Base-by-base conservation (phyloP, 2,329 filamentous ascomycete genomes). In the Fusarium nematophilum region DNA sequence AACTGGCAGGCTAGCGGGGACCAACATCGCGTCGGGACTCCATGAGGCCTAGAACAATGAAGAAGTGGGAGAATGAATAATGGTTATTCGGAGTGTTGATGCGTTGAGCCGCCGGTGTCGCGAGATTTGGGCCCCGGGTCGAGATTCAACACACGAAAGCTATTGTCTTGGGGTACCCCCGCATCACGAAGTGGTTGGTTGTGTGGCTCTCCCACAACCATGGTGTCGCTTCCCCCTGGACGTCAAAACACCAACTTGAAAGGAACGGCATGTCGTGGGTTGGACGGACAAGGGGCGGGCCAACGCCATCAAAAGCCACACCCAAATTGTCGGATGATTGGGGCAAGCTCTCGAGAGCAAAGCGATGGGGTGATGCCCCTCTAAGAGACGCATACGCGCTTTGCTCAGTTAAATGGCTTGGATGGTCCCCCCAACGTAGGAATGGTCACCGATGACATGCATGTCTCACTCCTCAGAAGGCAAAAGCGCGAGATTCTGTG, bases 21-120 rank as follows among this genome's bases (percentile, higher is more conserved):
- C 48, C 48, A 63, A 50, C 23, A 15, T 33, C 38, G 21, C 31
- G 43, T 39, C 53, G 38, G 43, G 59, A 45, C 56, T 57, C 53
- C 49, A 63, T 62, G 42, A 25, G 33, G 65, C 53, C 65, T 54
- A 63, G 65, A 66, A 68, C 52, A 31, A 36, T 31, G 34, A 39
- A 36, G 45, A 45, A 38, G 39, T n/a, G 30, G n/a, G 27, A 43
- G 21, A 47, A 46, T 34, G 29, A 49, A 61, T 26, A 21, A 43
- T 18, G 26, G 42, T 45, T 30, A 25, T 47, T 43, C 31, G 37
- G n/a, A 9, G 21, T 15, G 29, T 9, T 30, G 18, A 39, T 21
- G 17, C 25, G 25, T 31, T 37, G 49, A 48, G 43, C 37, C 43
- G 51, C 46, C 43, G 17, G 36, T 49, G 31, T 42, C 56, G 43